phyloP scores from a whole-genome alignment of 2,329 filamentous ascomycete species.

The Cladophialophora bantiana region DNA sequence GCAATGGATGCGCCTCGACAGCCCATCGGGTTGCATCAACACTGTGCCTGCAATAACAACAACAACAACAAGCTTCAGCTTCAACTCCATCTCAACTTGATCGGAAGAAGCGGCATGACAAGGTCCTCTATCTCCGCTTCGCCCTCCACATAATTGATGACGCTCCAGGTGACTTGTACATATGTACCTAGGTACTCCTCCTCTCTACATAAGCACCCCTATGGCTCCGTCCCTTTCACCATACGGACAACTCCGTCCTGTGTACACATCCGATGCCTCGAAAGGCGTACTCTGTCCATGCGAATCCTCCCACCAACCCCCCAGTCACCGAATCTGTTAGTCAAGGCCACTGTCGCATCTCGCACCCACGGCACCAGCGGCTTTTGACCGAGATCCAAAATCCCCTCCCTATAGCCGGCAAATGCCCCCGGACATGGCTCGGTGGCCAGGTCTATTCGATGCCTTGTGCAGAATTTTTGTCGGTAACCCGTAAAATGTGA shows the following conservation, averaged over 20 bases:
- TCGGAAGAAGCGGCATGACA: conserved; percentile 1
- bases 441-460: background rate
- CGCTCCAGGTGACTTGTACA: background rate
- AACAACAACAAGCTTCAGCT: no score
- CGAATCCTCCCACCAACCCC: background rate
- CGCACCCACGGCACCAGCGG: background rate
- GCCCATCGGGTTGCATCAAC: background rate
- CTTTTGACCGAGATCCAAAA: background rate
- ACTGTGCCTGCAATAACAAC: background rate
- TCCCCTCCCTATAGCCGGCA: background rate
- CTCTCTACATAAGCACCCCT: background rate
- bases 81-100: background rate
- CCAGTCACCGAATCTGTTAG: conserved; percentile 14
- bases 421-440: conserved; percentile 1
- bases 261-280: conserved; percentile 4
- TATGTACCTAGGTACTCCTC: no score
- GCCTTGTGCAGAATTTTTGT: conserved; percentile 3
- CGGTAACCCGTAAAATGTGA: background rate
- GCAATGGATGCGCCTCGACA: background rate
- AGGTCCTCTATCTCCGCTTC: background rate
- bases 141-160: background rate
- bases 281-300: conserved; percentile 1
- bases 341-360: conserved; percentile 7
- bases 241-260: conserved; percentile 5
- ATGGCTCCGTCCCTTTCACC: background rate